phyloP scores from a whole-genome alignment of 768 basidiomycete genomes.

The Leucosporidium creatinivorum region DNA sequence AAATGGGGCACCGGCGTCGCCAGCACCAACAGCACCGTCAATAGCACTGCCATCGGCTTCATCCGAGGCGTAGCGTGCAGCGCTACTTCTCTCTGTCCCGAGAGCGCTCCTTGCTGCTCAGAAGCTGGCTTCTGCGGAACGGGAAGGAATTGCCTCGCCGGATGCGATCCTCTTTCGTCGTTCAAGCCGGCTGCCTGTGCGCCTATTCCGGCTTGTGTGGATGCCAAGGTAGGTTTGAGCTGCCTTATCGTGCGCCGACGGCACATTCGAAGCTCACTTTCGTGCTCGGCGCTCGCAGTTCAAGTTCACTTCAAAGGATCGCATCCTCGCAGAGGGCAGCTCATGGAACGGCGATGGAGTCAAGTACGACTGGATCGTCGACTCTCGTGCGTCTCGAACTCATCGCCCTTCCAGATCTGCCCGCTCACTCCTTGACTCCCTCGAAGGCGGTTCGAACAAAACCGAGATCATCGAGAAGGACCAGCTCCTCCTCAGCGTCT shows the following conservation, averaged over 20 bases:
- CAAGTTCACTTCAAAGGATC: background rate
- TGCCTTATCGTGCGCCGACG: too few relatives aligned
- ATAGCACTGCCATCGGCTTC: too few relatives aligned
- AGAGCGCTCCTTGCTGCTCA: conserved; percentile 18
- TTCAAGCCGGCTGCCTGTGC: conserved; percentile 12
- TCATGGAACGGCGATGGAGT: conserved; percentile 25
- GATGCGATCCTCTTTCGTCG: conserved; percentile 23
- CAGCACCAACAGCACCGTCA: background rate
- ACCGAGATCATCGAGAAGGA: background rate
- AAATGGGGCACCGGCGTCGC: background rate
- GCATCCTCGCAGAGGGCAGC: conserved; percentile 8
- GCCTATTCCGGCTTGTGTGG: conserved; percentile 11
- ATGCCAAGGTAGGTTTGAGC: conserved; percentile 3
- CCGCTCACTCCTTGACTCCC: too few relatives aligned
- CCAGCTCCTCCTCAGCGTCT: conserved; percentile 9
- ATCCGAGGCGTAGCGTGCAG: background rate
- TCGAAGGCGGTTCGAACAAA: too few relatives aligned
- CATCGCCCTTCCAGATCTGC: too few relatives aligned
- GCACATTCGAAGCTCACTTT: too few relatives aligned
- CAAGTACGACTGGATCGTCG: conserved; percentile 22
- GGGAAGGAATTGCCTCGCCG: conserved; percentile 26
- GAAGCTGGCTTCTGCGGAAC: conserved; percentile 25
- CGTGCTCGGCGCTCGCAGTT: background rate
- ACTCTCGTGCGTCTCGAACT: conserved; percentile 14
- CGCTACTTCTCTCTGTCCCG: background rate